A percentile compares a stretch with the other conserved stretches of the same genome.
These are phyloP conservation scores for Colletotrichum tabaci DNA, from an alignment of 2,329 filamentous ascomycete genomes.

Conservation along the genomic window DNA sequence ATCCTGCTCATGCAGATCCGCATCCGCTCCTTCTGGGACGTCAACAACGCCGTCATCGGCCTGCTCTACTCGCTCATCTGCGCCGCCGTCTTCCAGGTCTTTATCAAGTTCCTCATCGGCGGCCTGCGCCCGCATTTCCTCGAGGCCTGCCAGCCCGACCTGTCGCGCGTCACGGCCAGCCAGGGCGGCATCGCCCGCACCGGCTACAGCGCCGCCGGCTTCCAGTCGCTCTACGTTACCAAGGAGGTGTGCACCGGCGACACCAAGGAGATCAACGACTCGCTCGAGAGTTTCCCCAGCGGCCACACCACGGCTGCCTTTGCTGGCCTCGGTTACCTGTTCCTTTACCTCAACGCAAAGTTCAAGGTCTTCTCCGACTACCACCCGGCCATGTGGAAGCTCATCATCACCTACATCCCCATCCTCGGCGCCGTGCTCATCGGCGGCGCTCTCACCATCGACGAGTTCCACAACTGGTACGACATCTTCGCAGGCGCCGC, in stretches of 20 bases:
- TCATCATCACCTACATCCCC: conserved; percentile 75
- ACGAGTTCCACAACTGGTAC: conserved; percentile 84
- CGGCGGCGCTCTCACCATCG: conserved; percentile 78
- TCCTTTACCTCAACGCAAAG: conserved; percentile 83
- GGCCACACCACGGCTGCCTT: conserved; percentile 83
- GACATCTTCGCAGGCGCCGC: conserved; percentile 77
- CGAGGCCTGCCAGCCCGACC: conserved; percentile 75
- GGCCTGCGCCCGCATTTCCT: conserved; percentile 82
- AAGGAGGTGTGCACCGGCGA: conserved; percentile 80
- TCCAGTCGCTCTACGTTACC: conserved; percentile 76
- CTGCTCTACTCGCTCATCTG: conserved; percentile 79
- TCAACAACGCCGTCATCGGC: conserved; percentile 80
- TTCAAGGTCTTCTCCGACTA: conserved; percentile 82
- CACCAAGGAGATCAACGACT: conserved; percentile 74
- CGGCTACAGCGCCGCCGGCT: conserved; percentile 67
- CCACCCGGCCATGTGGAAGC: conserved; percentile 82
- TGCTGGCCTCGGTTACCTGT: conserved; percentile 79
- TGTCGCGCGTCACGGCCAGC: conserved; percentile 58
- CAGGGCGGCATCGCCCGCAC: conserved; percentile 58
- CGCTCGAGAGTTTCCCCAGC: conserved; percentile 79
- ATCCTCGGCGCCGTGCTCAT: conserved; percentile 78
- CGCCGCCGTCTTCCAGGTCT: conserved; percentile 83
- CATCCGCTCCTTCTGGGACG: conserved; percentile 77
- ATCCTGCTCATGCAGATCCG: conserved; percentile 78
- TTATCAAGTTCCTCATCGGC: conserved; percentile 82